Conservation (phyloP, 176 grass and related monocot species). For the Carex kokanica region DNA sequence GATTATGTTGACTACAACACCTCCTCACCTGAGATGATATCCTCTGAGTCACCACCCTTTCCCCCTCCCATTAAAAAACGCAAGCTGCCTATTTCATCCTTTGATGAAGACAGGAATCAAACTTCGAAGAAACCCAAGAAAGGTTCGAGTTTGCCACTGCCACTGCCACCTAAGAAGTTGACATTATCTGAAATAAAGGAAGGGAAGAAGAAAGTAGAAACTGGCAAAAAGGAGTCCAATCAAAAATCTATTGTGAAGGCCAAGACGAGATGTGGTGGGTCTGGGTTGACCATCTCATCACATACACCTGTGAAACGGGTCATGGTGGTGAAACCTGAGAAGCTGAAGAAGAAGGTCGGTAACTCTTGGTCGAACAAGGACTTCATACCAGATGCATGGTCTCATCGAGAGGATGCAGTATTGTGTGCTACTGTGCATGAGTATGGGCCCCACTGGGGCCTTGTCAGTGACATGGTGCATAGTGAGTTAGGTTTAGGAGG, state of each 20-base stretch:
- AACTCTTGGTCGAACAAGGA: constrained; percentile 57
- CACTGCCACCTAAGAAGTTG: constrained; percentile 45
- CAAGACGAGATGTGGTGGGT: constrained; percentile 38
- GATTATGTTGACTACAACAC: constrained; percentile 61
- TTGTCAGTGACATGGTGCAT: constrained; percentile 74
- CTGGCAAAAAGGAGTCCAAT: constrained; percentile 46
- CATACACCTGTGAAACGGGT: constrained; percentile 60
- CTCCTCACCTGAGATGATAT: constrained; percentile 64
- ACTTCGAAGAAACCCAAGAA: constrained; percentile 71
- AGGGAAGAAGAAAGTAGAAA: constrained; percentile 43
- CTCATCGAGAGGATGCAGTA: constrained; percentile 77
- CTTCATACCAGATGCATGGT: constrained; percentile 66
- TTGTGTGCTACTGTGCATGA: constrained; percentile 78
- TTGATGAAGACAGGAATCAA: constrained; percentile 58
- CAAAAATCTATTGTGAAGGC: constrained; percentile 38
- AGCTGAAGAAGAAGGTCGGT: constrained; percentile 71
- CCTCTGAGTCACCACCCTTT: constrained; percentile 46
- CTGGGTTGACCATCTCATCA: constrained; percentile 45
- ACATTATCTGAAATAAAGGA: constrained; percentile 13
- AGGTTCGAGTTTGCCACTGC: constrained; percentile 33
- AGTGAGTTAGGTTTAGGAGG: constrained; percentile 49
- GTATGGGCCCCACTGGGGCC: constrained; percentile 74
- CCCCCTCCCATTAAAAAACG: constrained; percentile 63
- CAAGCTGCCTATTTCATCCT: constrained; percentile 40
- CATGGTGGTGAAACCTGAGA: constrained; percentile 87